Evolutionary conservation across 768 basidiomycete species (phyloP).

Genomic region (Hemileccinum rubropunctum): DNA sequence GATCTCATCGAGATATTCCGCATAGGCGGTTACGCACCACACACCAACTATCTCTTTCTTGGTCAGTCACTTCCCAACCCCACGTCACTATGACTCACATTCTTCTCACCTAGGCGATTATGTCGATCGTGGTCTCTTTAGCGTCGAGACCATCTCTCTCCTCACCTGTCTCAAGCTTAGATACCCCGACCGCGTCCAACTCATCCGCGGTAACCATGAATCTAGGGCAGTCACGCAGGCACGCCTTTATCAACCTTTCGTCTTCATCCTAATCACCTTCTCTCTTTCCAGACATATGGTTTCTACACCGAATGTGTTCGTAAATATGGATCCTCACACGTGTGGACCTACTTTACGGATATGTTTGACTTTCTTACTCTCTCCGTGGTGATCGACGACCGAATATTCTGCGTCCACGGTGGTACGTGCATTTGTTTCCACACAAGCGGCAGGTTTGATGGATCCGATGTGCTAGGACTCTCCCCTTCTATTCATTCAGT

Average conservation of each 20-base stretch:
- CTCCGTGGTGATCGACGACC: conserved; percentile 97
- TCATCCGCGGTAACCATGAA: conserved; percentile 98
- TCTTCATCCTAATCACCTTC: conserved; percentile 15
- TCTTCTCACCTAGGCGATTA: conserved; percentile 73
- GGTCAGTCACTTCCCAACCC: conserved; percentile 50
- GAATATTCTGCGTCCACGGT: conserved; percentile 98
- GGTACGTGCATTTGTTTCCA: conserved; percentile 45
- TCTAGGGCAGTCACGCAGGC: conserved; percentile 97
- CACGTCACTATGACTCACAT: conserved; percentile 3
- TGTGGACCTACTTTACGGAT: conserved; percentile 99
- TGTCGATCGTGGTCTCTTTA: conserved; percentile 96
- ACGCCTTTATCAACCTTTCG: conserved; percentile 26
- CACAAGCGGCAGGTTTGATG: conserved; percentile 2
- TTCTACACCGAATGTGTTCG: conserved; percentile 98
- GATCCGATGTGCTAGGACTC: conserved; percentile 54
- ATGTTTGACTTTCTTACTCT: conserved; percentile 99
- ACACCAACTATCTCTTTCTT: conserved; percentile 98
- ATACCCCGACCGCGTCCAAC: conserved; percentile 93
- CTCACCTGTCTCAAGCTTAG: conserved; percentile 95
- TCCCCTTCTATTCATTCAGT: conserved; percentile 99
- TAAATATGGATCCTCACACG: conserved; percentile 93
- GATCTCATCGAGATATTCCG: conserved; percentile 99
- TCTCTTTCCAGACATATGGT: conserved; percentile 77
- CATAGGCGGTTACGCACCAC: conserved; percentile 94
- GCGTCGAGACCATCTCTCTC: conserved; percentile 97